A percentile compares a stretch with the other conserved stretches of the same genome.
Conservation (phyloP, 225 moss, liverwort and hornwort genomes). For the Pleurozium schreberi region DNA sequence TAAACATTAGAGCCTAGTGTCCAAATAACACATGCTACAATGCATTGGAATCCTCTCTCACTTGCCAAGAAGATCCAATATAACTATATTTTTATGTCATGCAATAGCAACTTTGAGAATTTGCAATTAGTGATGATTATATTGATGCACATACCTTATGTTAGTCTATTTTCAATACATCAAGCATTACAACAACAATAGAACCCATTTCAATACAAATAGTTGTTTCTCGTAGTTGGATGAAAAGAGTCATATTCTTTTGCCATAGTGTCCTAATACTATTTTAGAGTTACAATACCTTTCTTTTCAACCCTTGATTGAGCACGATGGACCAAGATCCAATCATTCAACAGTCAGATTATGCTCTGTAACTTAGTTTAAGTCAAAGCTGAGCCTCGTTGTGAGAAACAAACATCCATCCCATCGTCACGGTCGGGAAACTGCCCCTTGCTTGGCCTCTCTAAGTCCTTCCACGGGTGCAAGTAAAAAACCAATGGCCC, state of each 20-base stretch:
- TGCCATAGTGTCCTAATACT: fast-evolving
- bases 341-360: background rate
- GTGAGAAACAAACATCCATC: background rate
- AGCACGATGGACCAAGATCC: background rate
- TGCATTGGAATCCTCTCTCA: background rate
- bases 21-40: background rate
- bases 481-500: too few relatives aligned
- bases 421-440: too few relatives aligned
- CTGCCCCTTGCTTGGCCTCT: too few relatives aligned
- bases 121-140: background rate
- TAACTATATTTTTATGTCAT: background rate
- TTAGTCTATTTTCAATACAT: background rate
- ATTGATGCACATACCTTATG: background rate
- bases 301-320: background rate
- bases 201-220: background rate
- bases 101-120: fast-evolving
- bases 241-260: background rate
- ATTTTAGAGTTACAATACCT: fast-evolving
- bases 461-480: too few relatives aligned
- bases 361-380: fast-evolving
- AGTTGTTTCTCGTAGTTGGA: background rate
- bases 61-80: background rate
- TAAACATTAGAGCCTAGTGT: background rate
- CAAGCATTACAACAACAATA: background rate
- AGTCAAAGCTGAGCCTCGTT: background rate